Evolutionary conservation across 768 basidiomycete species (phyloP), one percentile per base, ranked within the genome.

Genomic region (Cystofilobasidium capitatum): DNA sequence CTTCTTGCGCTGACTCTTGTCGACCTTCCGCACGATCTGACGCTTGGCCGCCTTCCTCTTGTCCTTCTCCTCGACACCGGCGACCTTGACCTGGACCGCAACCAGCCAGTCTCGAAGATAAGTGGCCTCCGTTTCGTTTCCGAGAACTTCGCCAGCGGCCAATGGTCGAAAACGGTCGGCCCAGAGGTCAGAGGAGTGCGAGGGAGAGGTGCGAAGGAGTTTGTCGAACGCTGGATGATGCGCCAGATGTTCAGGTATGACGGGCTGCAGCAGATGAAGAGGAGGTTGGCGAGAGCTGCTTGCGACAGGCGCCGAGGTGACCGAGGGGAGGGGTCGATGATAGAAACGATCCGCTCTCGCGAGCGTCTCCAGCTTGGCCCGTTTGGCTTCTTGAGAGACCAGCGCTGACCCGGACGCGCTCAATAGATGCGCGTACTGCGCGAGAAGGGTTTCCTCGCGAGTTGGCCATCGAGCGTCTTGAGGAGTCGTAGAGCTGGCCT

Each of bases 21-120:
- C 64, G 39, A 77, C 71, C 69, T 74, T 75, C 0, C 76, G 69
- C 12, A 73, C 62, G n/a, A 78, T 67, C 63, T 72, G 72, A 16
- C 68, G 64, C 22, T 33, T 51, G 13, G 2, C 63, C 26, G 51
- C 24, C 37, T 40, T 24, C n/a, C 24, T 39, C 31, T 14, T 24
- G 29, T 14, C 36, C 49, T 40, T 42, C 36, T 5, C 29, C 17
- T 45, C 24, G 14, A 17, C 22, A 6, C 17, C 39, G 44, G 45
- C 64, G 44, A 12, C 58, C 20, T 75, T 75, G 17, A 78, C 69
- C 20, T 74, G 69, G 4, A 78, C 70, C 9, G 73, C 71, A 14
- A 59, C 47, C 1, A 78, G 69, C 77, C 77, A 78, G 29, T 76
- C 73, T 8, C 71, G 71, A 16, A 77, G 72, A 62, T 78, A 78